Conservation (phyloP, 2,329 filamentous ascomycete genomes). For the Fusarium metavorans region DNA sequence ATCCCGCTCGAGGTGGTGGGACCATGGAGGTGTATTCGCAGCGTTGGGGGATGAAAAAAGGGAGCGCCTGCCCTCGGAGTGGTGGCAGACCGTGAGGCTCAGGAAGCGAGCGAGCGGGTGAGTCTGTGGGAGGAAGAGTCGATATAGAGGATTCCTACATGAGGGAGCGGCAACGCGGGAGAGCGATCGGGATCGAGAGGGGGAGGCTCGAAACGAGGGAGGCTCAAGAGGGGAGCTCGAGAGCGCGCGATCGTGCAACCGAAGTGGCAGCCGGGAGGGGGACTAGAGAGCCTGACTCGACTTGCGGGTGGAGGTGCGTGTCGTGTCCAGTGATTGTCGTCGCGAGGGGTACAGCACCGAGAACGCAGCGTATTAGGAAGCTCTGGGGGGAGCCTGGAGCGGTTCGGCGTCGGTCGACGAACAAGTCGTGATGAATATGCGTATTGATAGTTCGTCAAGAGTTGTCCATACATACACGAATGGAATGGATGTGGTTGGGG, state of each 20-base stretch:
- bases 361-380: slow-evolving; percentile 42
- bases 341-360: slow-evolving; percentile 30
- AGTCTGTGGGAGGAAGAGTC: slow-evolving; percentile 43
- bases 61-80: slow-evolving; percentile 53
- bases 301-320: slow-evolving; percentile 41
- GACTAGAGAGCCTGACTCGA: slow-evolving; percentile 39
- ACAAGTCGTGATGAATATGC: slow-evolving; percentile 40
- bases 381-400: slow-evolving; percentile 39
- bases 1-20: slow-evolving; percentile 72
- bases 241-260: slow-evolving; percentile 38
- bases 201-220: slow-evolving; percentile 1
- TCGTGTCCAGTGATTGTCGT: slow-evolving; percentile 41
- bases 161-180: slow-evolving; percentile 38
- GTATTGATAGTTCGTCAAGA: slow-evolving; percentile 46
- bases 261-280: slow-evolving; percentile 25
- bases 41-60: slow-evolving; percentile 46
- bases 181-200: slow-evolving; percentile 28
- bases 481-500: slow-evolving; percentile 39
- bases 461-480: slow-evolving; percentile 37
- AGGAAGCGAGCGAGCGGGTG: slow-evolving; percentile 43
- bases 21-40: slow-evolving; percentile 64
- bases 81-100: slow-evolving; percentile 51
- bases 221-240: slow-evolving; percentile 18
- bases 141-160: slow-evolving; percentile 51
- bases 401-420: slow-evolving; percentile 38